Evolutionary conservation across 805 yeast genomes (phyloP).

Genomic region (Suhomyces sp.): DNA sequence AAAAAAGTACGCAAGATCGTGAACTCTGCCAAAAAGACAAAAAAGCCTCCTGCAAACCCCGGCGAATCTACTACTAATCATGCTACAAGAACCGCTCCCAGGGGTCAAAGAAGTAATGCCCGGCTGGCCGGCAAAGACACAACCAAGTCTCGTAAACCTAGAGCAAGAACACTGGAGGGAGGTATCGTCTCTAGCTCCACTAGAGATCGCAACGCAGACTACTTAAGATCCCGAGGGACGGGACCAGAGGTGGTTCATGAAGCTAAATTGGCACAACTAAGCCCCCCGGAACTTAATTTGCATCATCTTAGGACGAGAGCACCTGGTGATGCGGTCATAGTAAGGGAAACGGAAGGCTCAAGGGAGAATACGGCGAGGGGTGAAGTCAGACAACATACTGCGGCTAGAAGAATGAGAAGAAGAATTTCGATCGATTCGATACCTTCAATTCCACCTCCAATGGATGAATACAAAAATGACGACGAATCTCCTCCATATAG

Average conservation of each 20-base stretch:
- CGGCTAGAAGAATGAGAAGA: slow-evolving; percentile 2
- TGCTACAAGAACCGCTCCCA: no score
- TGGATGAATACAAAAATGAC: slow-evolving; percentile 8
- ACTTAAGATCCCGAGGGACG: background rate
- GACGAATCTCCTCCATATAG: slow-evolving; percentile 22
- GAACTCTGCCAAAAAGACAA: background rate
- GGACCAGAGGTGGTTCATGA: slow-evolving; percentile 1
- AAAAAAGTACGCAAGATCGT: background rate
- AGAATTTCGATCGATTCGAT: slow-evolving; percentile 4
- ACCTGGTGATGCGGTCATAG: no score
- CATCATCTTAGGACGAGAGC: no score
- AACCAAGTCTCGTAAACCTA: background rate
- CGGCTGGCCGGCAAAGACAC: no score
- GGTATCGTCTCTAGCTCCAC: no score
- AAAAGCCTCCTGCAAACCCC: no score
- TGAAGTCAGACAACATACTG: no score
- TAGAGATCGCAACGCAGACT: background rate
- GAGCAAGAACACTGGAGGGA: background rate
- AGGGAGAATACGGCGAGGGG: no score
- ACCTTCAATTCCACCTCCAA: slow-evolving; percentile 9
- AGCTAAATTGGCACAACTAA: no score
- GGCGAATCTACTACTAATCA: no score
- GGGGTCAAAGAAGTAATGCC: background rate
- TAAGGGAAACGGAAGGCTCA: no score
- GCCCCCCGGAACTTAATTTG: no score